Base-by-base conservation (phyloP, 2,329 filamentous ascomycete species). In the Fusarium sp. region DNA sequence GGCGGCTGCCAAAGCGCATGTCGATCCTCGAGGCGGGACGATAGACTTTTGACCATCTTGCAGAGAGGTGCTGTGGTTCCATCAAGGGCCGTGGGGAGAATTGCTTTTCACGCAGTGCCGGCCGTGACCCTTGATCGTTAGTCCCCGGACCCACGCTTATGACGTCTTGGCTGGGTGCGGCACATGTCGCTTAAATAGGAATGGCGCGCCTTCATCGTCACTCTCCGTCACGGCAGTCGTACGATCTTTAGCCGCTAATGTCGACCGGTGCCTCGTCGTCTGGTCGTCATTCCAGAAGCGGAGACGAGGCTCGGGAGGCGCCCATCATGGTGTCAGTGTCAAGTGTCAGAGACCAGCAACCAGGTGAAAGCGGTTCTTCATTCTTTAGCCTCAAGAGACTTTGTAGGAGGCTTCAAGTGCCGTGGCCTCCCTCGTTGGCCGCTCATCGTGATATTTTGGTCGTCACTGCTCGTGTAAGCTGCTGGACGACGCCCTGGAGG, bases 61-160 rank as follows among this genome's bases (percentile, higher is more conserved):
- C 74, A 75, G 74, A 75, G 74, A 70, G 69, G 64, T 75, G 52
- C 45, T 45, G 61, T 64, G 59, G 61, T 56, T 50, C 62, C 68
- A 74, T 71, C 39, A 61, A 67, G 52, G 61, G 58, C 58, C 64
- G 71, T 71, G 67, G 74, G 70, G 76, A 70, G 63, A 71, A 77
- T 79, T 79, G 77, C 77, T 79, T 79, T 77, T 79, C 74, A 45
- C 68, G 64, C 77, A 79, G 71, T 79, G 76, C 77, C 77, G 76
- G 66, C 71, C 69, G 71, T 67, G 67, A 67, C 68, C 70, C 74
- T 73, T 71, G 68, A 67, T 76, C 70, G 56, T 57, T 73, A 71
- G 76, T 72, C 74, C 76, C 75, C 73, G 50, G 73, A 68, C 71
- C 77, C 73, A 79, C 70, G 61, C 64, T 54, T 72, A 79, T 79